Evolutionary conservation across 1,284 basidiomycete genomes (phyloP), one percentile per base, ranked within the genome.

Genomic region (Moesziomyces sp.): DNA sequence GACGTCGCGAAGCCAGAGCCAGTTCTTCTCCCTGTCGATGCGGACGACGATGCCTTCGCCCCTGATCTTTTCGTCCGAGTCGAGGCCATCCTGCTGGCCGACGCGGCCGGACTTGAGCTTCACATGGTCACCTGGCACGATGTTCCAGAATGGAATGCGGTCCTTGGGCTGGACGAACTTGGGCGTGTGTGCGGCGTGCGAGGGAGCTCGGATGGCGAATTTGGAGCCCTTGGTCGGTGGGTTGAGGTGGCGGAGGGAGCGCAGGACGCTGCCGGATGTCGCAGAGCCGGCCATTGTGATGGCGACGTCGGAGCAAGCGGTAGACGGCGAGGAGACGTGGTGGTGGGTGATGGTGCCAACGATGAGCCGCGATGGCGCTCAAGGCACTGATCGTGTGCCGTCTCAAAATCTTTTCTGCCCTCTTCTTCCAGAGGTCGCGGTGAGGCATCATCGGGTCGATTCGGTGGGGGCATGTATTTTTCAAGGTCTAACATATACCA

Each of bases 81-180:
- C 75, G 45, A 70, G 61, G 10, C 74, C 69, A 21, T 77, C 64
- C 28, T 76, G 64, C 44, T 73, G 65, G 21, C 68, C 77, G 3
- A 76, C 71, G 18, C 74, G 70, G 16, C 85, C 85, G 28, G 61
- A 73, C 58, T 82, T 65, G 33, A 85, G 73, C 35, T 74, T 74
- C 28, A 85, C 85, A 28, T 79, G 75, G 57, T 86, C 85, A 5
- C 82, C 82, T 2, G 84, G 83, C 2, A 81, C 82, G 58, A 86
- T 81, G 76, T 86, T 84, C 85, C 85, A 86, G 63, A 80, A 85
- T 0, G 80, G 74, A 42, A 86, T 78, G 43, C 85, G 81, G 63
- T 85, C 85, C 71, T 84, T 83, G 43, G 81, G 78, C 57, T 78
- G 82, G 50, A 85, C 85, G 54, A 81, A 85, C 44, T 72, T 66